Percentiles rank a stretch among this genome's conserved stretches.
These are phyloP conservation scores for Thelonectria rubi DNA, from an alignment of 2,329 filamentous ascomycete genomes.

Conservation along the genomic window DNA sequence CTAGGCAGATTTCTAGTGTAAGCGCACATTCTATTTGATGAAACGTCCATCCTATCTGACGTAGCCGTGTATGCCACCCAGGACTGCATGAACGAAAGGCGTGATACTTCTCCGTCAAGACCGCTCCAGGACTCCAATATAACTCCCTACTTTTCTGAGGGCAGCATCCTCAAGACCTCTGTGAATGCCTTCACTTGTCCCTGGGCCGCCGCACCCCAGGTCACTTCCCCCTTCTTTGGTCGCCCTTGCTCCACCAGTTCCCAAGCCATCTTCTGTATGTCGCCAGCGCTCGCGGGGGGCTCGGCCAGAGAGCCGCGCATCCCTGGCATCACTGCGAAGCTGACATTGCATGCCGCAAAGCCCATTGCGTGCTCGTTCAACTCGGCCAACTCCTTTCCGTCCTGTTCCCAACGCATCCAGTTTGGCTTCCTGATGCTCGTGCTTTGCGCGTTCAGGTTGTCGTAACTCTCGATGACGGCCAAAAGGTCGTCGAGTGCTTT, in stretches of 20 bases:
- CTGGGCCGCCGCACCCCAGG: constrained; percentile 47
- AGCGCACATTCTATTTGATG: neutral
- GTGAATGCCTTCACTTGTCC: constrained; percentile 41
- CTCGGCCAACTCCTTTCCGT: constrained; percentile 42
- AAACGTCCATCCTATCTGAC: too few relatives aligned
- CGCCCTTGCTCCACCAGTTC: constrained; percentile 45
- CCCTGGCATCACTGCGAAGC: constrained; percentile 42
- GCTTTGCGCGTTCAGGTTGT: constrained; percentile 30
- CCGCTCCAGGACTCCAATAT: neutral
- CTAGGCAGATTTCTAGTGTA: neutral
- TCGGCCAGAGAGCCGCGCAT: constrained; percentile 10
- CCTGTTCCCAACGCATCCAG: constrained; percentile 47
- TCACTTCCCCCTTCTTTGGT: constrained; percentile 35
- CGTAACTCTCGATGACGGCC: constrained; percentile 36
- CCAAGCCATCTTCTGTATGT: constrained; percentile 47
- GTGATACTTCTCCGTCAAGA: neutral
- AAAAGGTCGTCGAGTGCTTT: constrained; percentile 35
- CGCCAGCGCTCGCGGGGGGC: constrained; percentile 31
- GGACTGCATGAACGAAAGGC: neutral
- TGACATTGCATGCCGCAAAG: constrained; percentile 38
- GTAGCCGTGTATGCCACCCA: neutral
- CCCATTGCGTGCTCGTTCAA: constrained; percentile 42
- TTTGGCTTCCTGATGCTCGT: constrained; percentile 38
- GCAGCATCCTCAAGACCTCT: constrained; percentile 34
- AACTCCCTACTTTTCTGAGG: constrained; percentile 21